These are phyloP conservation scores for Tuber indicum DNA, from an alignment of 495 filamentous ascomycete species.

Conservation along the genomic window DNA sequence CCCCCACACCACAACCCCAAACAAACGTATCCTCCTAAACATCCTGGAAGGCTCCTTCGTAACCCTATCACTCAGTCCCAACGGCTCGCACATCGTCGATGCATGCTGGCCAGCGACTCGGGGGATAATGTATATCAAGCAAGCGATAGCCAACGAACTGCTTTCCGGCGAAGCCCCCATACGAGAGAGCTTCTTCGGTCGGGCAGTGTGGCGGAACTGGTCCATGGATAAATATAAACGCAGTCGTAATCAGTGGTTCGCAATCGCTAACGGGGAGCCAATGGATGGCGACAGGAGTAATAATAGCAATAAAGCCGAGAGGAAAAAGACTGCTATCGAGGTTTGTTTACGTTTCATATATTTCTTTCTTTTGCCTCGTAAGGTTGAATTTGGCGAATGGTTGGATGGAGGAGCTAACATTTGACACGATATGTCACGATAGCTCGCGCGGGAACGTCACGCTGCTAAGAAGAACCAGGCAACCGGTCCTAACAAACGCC, in stretches of 20 bases:
- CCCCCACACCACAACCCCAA: conserved; percentile 48
- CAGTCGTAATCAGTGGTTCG: conserved; percentile 34
- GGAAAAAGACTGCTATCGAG: conserved; percentile 40
- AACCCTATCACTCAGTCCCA: conserved; percentile 60
- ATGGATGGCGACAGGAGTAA: conserved; percentile 9
- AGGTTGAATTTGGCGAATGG: neutral
- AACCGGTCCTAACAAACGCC: conserved; percentile 18
- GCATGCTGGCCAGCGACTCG: conserved; percentile 63
- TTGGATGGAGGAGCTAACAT: conserved; percentile 15
- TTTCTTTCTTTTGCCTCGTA: neutral
- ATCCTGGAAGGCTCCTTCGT: conserved; percentile 55
- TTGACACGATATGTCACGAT: neutral
- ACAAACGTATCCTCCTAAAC: conserved; percentile 54
- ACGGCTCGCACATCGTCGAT: conserved; percentile 74
- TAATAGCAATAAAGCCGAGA: neutral
- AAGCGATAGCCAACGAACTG: conserved; percentile 61
- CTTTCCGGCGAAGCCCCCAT: conserved; percentile 57
- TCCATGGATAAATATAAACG: conserved; percentile 74
- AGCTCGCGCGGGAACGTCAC: conserved; percentile 42
- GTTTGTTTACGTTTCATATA: conserved; percentile 14
- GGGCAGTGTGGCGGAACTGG: conserved; percentile 89
- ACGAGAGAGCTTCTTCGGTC: conserved; percentile 65
- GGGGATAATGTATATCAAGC: conserved; percentile 53
- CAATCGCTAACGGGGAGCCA: conserved; percentile 29
- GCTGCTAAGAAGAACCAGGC: conserved; percentile 31